Base-by-base conservation (phyloP, 371 early-diverging fungal genomes). In the Apophysomyces elegans region DNA sequence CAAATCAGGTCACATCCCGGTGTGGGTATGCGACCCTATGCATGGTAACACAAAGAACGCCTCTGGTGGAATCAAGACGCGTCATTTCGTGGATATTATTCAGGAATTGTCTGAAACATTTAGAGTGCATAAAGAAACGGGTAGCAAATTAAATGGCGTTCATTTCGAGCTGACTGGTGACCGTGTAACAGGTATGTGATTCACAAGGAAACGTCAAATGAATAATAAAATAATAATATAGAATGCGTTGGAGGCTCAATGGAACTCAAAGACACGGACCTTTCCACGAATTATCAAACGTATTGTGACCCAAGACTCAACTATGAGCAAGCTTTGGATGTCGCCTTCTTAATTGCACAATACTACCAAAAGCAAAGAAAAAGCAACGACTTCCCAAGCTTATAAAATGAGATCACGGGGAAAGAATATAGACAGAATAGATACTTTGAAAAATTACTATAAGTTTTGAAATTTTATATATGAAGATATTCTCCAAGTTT, bases 11-110 rank as follows among this genome's bases (percentile, higher is more conserved):
- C 97, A 97, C 76, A 82, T 86, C 63, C 96, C 96, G 9, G 96
- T 97, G 18, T 98, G 97, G 98, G 91, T 90, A 37, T 94, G 94
- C 77, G 99, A 98, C 75, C 99, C 99, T 7, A 96, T 96, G 96
- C 99, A 98, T 74, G 99, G 99, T 69, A 98, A 98, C 82, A 97
- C 97, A 21, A 92, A 93, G 72, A 86, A 86, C 14, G 86, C 91
- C 0, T 79, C 84, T 0, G 80, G 89, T 13, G 95, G 96, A 6
- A 81, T 95, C 70, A 97, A 97, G 80, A 97, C 99, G 0, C 87
- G 99, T 50, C 87, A 92, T 39, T 93, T 95, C 71, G 86, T 91
- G 14, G 90, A 94, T 60, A 97, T 98, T 56, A 76, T 73, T 66
- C 71, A 85, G 74, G 97, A 96, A 74, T 78, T 97, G 61, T 88